phyloP scores from a whole-genome alignment of 2,329 filamentous ascomycete genomes.

The Epichloe bromicola region DNA sequence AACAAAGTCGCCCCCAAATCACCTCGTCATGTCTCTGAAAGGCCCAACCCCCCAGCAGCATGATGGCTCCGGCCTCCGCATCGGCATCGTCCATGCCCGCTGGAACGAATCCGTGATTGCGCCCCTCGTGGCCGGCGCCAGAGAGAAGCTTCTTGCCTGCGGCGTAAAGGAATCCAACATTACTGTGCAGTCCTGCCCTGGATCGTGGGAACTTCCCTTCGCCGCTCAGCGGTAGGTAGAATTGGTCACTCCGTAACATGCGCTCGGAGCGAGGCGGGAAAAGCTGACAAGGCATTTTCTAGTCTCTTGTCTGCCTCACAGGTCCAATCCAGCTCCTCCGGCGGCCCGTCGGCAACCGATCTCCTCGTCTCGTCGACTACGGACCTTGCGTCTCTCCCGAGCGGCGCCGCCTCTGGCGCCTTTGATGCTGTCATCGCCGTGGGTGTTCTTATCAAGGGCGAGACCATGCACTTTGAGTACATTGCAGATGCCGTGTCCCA shows the following conservation, averaged over 20 bases:
- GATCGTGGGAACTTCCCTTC: conserved; percentile 88
- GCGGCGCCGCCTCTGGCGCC: conserved; percentile 36
- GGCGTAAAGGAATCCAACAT: conserved; percentile 86
- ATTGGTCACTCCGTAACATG: conserved; percentile 4
- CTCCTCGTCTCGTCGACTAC: conserved; percentile 57
- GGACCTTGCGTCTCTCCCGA: conserved; percentile 45
- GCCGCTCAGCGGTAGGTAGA: conserved; percentile 61
- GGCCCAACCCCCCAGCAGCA: conserved; percentile 44
- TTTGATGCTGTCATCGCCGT: conserved; percentile 95
- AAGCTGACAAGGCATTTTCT: neutral
- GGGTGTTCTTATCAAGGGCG: conserved; percentile 93
- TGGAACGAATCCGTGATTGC: conserved; percentile 90
- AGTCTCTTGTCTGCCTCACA: conserved; percentile 79
- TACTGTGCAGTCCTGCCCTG: conserved; percentile 77
- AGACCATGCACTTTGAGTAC: conserved; percentile 99
- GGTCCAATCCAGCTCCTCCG: conserved; percentile 57
- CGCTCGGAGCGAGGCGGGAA: too few relatives aligned
- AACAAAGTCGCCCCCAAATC: neutral
- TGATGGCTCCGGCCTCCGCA: conserved; percentile 62
- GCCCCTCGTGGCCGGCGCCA: conserved; percentile 68
- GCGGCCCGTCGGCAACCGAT: conserved; percentile 58
- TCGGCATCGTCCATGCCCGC: conserved; percentile 90
- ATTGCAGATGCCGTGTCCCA: conserved; percentile 85
- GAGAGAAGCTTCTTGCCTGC: conserved; percentile 60
- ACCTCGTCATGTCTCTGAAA: conserved; percentile 33